phyloP scores from a whole-genome alignment of 208 protist genomes.

The Leishmania mexicana region DNA sequence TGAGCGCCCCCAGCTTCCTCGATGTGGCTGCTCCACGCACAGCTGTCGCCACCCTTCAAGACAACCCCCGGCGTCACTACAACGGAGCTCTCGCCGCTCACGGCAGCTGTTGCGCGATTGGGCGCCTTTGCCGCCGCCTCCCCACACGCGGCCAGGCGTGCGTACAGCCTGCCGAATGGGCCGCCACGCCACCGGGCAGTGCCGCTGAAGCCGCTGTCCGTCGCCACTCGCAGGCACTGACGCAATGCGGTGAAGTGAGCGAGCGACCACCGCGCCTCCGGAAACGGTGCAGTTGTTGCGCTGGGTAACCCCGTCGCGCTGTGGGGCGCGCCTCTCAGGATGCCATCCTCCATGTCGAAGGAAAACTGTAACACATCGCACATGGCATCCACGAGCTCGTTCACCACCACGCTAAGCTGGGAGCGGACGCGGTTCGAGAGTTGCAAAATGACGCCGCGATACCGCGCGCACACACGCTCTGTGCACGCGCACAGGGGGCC shows the following conservation, averaged over 20 bases:
- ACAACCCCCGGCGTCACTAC: neutral
- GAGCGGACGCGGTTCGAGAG: slow-evolving; percentile 36
- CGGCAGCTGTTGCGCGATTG: neutral
- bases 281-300: neutral
- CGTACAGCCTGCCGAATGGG: slow-evolving; percentile 20
- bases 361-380: slow-evolving; percentile 41
- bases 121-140: neutral
- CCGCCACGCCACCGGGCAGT: slow-evolving; percentile 44
- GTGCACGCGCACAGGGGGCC: slow-evolving; percentile 36
- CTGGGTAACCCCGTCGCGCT: neutral
- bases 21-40: neutral
- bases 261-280: slow-evolving; percentile 15
- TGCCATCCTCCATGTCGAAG: neutral
- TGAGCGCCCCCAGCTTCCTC: slow-evolving; percentile 5
- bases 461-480: slow-evolving; percentile 27
- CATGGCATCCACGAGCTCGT: slow-evolving; percentile 39
- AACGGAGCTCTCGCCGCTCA: neutral
- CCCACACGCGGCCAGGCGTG: slow-evolving; percentile 6
- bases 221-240: slow-evolving; percentile 28
- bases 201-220: slow-evolving; percentile 33
- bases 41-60: neutral
- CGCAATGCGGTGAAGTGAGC: slow-evolving; percentile 1
- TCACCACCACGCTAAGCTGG: slow-evolving; percentile 33
- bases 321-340: neutral
- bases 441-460: slow-evolving; percentile 26